Evolutionary conservation across 345 rosid genomes (phyloP), one percentile per base, ranked within the genome.

Genomic region (Triadica sebifera): DNA sequence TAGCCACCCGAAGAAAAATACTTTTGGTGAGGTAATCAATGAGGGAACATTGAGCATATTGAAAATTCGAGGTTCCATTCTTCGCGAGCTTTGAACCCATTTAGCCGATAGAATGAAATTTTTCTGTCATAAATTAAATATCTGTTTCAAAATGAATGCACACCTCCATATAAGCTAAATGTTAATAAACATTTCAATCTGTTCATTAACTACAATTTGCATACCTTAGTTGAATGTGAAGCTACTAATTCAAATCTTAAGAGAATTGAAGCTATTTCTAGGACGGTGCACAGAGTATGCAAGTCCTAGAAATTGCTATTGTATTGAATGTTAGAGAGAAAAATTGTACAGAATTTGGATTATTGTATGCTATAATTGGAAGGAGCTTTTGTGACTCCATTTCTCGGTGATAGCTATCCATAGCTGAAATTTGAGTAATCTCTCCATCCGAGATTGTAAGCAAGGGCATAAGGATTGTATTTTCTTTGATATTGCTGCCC

Each of bases 71-170:
- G 73, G 49, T 77, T 24, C 69, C 81, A 19, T 79, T 82, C 80
- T 82, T 89, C 20, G 94, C 79, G 67, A 87, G 61, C 79, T 81
- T 88, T 76, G 84, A 77, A 83, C 98, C 98, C 98, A 94, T 93
- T 79, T 72, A 19, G 77, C 65, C 15, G 70, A 43, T 52, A 16
- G 1, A 22, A 60, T 20, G 8, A 55, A 56, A 68, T n/a, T 70
- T 58, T 58, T 58, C 59, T 29, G 72, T 41, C 41, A 71, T 19
- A 29, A 50, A 20, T 6, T 55, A 78, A 66, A 71, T 46, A 16
- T 49, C 69, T 81, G 72, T n/a, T 16, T 57, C 38, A 56, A 49
- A 22, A 71, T n/a, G 15, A 37, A 39, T 6, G 19, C 12, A 5
- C 5, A 62, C 37, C 4, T 38, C 1, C n/a, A n/a, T n/a, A n/a